Evolutionary conservation across 164 flowering plant species (phyloP).

Genomic region (Stephania yunnanensis): DNA sequence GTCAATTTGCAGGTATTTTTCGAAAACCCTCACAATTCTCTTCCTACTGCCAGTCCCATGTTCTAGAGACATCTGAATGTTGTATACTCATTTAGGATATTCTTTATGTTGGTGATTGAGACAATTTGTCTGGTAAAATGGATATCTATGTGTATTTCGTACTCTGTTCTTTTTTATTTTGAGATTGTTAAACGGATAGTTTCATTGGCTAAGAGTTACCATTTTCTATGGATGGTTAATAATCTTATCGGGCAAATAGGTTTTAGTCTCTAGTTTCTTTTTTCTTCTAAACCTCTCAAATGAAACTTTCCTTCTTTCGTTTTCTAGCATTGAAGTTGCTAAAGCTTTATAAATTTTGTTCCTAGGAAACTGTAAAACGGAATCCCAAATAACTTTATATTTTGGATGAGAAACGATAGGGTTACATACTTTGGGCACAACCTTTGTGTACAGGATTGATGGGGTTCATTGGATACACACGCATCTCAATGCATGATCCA

Average conservation of each 20-base stretch:
- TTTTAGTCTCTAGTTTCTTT: too few relatives aligned
- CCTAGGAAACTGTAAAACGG: not conserved
- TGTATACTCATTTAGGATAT: not conserved
- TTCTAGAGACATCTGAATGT: not conserved
- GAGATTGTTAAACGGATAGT: too few relatives aligned
- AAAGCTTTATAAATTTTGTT: too few relatives aligned
- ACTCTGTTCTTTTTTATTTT: not conserved
- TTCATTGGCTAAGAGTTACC: not conserved
- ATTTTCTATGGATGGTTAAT: not conserved
- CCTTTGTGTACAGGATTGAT: too few relatives aligned
- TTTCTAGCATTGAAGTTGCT: not conserved
- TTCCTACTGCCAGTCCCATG: not conserved
- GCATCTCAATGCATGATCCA: too few relatives aligned
- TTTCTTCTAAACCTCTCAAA: not conserved
- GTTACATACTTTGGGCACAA: too few relatives aligned
- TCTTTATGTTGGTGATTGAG: not conserved
- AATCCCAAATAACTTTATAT: too few relatives aligned
- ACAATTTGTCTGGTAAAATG: not conserved
- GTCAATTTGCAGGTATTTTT: slow-evolving; percentile 77
- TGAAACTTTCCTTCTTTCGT: not conserved
- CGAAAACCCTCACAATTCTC: not conserved
- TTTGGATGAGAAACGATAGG: too few relatives aligned
- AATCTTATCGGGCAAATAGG: not conserved
- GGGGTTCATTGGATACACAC: too few relatives aligned
- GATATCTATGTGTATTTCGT: not conserved